Evolutionary conservation across 805 yeast genomes (phyloP).

Genomic region (Saccharomycopsis lassenensis): DNA sequence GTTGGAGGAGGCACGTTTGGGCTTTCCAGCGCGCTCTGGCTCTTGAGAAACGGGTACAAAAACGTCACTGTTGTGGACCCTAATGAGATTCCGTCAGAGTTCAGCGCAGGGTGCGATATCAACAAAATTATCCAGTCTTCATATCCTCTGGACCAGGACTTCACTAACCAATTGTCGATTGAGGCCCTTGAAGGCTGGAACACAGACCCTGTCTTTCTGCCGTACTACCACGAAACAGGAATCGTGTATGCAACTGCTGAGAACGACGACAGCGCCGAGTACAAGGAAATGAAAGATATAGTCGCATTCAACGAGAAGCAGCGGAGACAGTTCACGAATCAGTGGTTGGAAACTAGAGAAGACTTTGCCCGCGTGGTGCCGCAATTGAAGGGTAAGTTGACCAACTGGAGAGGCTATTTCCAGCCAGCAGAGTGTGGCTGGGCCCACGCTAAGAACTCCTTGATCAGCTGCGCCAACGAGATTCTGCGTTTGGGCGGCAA

Average conservation of each 20-base stretch:
- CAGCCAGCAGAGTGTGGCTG: slow-evolving; percentile 28
- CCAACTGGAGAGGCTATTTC: slow-evolving; percentile 26
- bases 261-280: too few relatives aligned
- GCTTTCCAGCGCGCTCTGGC: slow-evolving; percentile 30
- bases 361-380: slow-evolving; percentile 10
- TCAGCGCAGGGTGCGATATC: slow-evolving; percentile 32
- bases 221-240: slow-evolving; percentile 27
- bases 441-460: slow-evolving; percentile 27
- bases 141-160: slow-evolving; percentile 19
- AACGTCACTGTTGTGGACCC: slow-evolving; percentile 26
- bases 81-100: slow-evolving; percentile 27
- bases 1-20: slow-evolving; percentile 39
- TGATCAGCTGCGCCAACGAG: slow-evolving; percentile 24
- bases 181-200: slow-evolving; percentile 28
- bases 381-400: too few relatives aligned
- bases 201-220: slow-evolving; percentile 24
- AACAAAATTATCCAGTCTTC: slow-evolving; percentile 29
- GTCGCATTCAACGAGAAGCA: too few relatives aligned
- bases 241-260: slow-evolving; percentile 21
- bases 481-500: slow-evolving; percentile 26
- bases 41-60: slow-evolving; percentile 26
- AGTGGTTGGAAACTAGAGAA: too few relatives aligned
- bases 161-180: slow-evolving; percentile 22
- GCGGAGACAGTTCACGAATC: too few relatives aligned
- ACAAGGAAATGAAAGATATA: too few relatives aligned